Evolutionary conservation across 1,284 basidiomycete species (phyloP).

Genomic region (Irpex lacteus): DNA sequence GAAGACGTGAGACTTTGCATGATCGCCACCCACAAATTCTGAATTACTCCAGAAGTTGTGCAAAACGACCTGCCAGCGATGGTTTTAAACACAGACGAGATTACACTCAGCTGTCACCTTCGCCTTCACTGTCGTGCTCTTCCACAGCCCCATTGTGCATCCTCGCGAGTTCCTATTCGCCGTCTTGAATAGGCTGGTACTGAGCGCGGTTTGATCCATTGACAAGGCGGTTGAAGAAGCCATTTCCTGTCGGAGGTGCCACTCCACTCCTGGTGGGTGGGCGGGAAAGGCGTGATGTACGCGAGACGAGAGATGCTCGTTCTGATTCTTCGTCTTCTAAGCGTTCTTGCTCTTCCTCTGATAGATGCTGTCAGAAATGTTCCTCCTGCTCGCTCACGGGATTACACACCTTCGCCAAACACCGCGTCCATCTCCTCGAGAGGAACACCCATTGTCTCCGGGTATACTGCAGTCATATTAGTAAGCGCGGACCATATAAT

Average conservation of each 20-base stretch:
- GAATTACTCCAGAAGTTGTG: neutral
- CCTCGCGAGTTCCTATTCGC: constrained; percentile 72
- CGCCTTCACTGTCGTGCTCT: constrained; percentile 19
- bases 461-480: constrained; percentile 59
- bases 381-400: neutral
- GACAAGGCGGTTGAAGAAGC: constrained; percentile 53
- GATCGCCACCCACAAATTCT: constrained; percentile 13
- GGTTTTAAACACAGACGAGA: neutral
- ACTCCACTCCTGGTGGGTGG: constrained; percentile 25
- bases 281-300: constrained; percentile 35
- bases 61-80: neutral
- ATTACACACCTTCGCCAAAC: constrained; percentile 68
- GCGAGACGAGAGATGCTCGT: constrained; percentile 53
- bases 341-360: constrained; percentile 59
- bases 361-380: neutral
- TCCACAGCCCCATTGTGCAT: constrained; percentile 35
- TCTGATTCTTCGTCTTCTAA: constrained; percentile 72
- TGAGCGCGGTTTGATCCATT: constrained; percentile 40
- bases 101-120: neutral
- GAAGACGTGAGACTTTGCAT: constrained; percentile 13
- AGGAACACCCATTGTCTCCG: constrained; percentile 78
- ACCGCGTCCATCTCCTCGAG: constrained; percentile 83
- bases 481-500: neutral
- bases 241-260: constrained; percentile 20
- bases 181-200: constrained; percentile 54